Base-by-base conservation (phyloP, 2,329 filamentous ascomycete genomes). In the Neocucurbitaria cava region DNA sequence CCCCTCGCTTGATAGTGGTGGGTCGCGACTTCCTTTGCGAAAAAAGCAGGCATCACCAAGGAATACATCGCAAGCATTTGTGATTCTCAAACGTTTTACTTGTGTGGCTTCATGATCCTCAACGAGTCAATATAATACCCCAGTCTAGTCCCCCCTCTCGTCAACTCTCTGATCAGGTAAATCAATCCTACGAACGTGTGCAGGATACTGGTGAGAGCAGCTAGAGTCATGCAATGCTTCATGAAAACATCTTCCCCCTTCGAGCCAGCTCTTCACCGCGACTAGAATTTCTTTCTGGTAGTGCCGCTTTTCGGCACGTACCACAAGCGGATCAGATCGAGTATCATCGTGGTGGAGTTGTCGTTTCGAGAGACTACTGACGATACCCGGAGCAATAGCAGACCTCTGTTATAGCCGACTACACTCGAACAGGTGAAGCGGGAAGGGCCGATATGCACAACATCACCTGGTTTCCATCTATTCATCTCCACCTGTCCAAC, bases 321-420 rank as follows among this genome's bases (percentile, higher is more conserved):
- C 24, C 18, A 20, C 24, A 30, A 43, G 41, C 17, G 26, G 13
- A 3, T 18, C 15, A 30, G 24, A 18, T 30, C 21, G 23, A 26
- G 31, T 24, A 46, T 36, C 33, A 47, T 23, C 35, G 21, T 40
- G 10, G 41, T 43, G 41, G 41, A 43, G 24, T 8, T 15, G 8
- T 30, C 7, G 23, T 13, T 28, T 20, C 24, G 41, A 43, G 41
- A 43, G 24, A 13, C 24, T 45, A 48, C 51, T 40, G 38, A 46
- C 33, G 42, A 40, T 15, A 36, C 36, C 23, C 23, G 45, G 28
- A 49, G 51, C 54, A 50, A 57, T 54, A 57, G 46, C 54, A 57
- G 26, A 33, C 35, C 31, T 26, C 41, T 39, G 24, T 21, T 51
- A 51, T 45, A 51, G 33, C 40, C 40, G 9, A 21, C 48, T 39